Conservation (phyloP, 768 basidiomycete genomes). For the Collybia mongolica region DNA sequence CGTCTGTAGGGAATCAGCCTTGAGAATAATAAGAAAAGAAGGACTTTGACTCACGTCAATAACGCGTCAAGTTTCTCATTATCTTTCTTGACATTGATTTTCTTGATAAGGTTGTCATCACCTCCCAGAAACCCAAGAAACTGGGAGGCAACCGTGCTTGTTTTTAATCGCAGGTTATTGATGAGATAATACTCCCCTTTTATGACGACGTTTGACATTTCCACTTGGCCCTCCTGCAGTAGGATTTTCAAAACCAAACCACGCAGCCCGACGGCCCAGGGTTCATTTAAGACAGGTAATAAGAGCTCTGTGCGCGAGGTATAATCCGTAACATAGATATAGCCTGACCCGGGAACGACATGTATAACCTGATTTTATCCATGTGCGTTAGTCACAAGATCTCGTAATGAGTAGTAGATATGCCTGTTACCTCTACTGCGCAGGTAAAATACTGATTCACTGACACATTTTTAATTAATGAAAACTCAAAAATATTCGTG, state of each 20-base stretch:
- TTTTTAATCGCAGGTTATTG: conserved; percentile 49
- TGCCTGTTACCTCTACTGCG: conserved; percentile 50
- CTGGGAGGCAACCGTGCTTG: conserved; percentile 22
- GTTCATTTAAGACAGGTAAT: conserved; percentile 22
- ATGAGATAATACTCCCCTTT: conserved; percentile 46
- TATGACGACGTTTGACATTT: conserved; percentile 33
- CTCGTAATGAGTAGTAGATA: background rate
- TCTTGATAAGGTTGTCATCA: conserved; percentile 39
- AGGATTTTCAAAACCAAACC: conserved; percentile 51
- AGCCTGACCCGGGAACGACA: conserved; percentile 30
- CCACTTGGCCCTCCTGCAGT: conserved; percentile 47
- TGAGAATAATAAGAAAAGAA: background rate
- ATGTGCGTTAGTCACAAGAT: conserved; percentile 1
- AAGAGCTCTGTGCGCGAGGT: conserved; percentile 47
- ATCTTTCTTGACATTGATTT: conserved; percentile 34
- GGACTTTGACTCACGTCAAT: conserved; percentile 30
- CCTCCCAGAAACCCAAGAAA: conserved; percentile 49
- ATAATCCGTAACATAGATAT: conserved; percentile 67
- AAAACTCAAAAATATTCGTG: conserved; percentile 36
- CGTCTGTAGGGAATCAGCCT: conserved; percentile 18
- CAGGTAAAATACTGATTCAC: conserved; percentile 49
- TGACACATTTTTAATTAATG: conserved; percentile 45
- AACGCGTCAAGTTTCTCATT: conserved; percentile 41
- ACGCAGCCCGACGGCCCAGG: conserved; percentile 45
- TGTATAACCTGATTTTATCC: conserved; percentile 45